Base-by-base conservation (phyloP, 192 early-diverging fungal species). In the Coemansia sp. region DNA sequence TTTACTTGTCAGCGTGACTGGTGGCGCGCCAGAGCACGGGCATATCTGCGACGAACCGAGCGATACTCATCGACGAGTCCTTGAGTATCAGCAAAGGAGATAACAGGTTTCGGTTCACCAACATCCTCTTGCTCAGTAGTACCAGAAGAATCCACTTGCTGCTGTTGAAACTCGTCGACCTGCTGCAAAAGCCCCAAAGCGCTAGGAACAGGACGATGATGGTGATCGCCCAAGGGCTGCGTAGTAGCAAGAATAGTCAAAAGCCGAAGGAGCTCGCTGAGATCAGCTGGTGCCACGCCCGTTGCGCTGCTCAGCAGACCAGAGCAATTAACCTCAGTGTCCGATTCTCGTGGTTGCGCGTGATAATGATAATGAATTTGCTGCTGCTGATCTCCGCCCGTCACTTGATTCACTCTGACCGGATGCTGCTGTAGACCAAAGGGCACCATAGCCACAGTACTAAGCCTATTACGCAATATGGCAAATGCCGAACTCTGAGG, bases 401-500 rank as follows among this genome's bases (percentile, higher is more conserved):
- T 7, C 5, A 4, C 22, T n/a, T 44, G 43, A 3, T 16, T 16
- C 11, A 44, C 3, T 3, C n/a, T n/a, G n/a, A n/a, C n/a, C n/a
- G n/a, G n/a, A n/a, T n/a, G n/a, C 24, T 24, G 24, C 24, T n/a
- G n/a, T n/a, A n/a, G n/a, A n/a, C n/a, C n/a, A n/a, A n/a, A n/a
- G n/a, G 9, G 0, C 73, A 75, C 9, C 71, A 75, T 75, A 0
- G 78, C 66, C 27, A 99, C 94, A 65, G 92, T 91, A 44, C 91
- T 94, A 68, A 99, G 73, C n/a, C 98, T 88, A 80, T 95, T 98
- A 38, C 95, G 80, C 65, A 99, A 76, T 5, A 96, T 97, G 0
- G 92, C 95, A 90, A 98, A 99, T 8, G 98, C 97, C 33, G 89
- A 92, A 46, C 93, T 95, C 79, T 99, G 98, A 62, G 98, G 98